Percentiles rank a stretch among this genome's conserved stretches.
Conservation (phyloP, 306 rosid genomes). For the Dalbergia oliveri region DNA sequence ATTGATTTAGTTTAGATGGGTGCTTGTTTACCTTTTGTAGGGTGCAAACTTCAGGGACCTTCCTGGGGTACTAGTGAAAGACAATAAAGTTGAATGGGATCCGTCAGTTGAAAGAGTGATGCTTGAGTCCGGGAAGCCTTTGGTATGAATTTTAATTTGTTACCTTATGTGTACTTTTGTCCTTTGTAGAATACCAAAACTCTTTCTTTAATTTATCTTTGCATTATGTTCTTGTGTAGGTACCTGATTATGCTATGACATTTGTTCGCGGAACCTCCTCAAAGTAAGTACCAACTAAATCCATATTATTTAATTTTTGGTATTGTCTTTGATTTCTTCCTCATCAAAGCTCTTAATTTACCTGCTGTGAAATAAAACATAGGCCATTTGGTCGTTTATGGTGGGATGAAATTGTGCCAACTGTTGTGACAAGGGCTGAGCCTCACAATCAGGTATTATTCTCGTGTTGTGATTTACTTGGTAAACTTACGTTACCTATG, state of each 20-base stretch:
- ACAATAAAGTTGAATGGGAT: constrained; percentile 57
- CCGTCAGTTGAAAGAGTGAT: constrained; percentile 50
- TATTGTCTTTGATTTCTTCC: background rate
- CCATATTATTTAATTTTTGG: background rate
- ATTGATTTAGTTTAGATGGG: background rate
- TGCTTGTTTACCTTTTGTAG: constrained; percentile 22
- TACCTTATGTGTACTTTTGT: background rate
- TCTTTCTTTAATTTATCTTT: background rate
- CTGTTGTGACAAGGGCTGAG: constrained; percentile 56
- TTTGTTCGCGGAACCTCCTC: constrained; percentile 53
- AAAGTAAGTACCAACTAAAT: constrained; percentile 41
- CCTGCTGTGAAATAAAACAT: background rate
- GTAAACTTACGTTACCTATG: background rate
- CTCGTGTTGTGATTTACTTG: background rate
- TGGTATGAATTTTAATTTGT: constrained; percentile 43
- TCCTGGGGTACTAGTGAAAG: constrained; percentile 52
- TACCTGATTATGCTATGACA: constrained; percentile 55
- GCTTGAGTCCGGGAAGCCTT: constrained; percentile 52
- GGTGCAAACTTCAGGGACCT: constrained; percentile 61
- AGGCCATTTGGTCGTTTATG: constrained; percentile 61
- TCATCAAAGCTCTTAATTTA: background rate
- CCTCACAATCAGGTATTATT: constrained; percentile 58
- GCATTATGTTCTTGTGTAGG: constrained; percentile 30
- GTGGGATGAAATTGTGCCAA: constrained; percentile 60
- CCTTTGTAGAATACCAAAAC: constrained; percentile 3